Base-by-base conservation (phyloP, 169 alveolate genomes). In the Neospora caninum region DNA sequence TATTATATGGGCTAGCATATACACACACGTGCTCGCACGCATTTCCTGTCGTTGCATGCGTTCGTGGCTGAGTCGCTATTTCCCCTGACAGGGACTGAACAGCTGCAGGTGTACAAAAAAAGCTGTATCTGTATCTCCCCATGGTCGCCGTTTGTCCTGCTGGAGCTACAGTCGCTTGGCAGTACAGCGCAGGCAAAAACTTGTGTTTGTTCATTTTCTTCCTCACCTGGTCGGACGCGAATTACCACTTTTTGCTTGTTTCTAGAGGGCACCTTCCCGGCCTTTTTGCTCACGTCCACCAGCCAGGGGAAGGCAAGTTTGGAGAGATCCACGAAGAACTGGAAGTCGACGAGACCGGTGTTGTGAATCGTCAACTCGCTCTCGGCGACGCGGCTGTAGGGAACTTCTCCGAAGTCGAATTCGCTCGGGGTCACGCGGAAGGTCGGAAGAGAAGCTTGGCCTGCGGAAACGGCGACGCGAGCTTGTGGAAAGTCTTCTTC, bases 261-360 rank as follows among this genome's bases (percentile, higher is more conserved):
- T 0, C 98, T 98, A 58, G 98, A 98, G 27, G 96, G 95, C 69
- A 98, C 97, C 73, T 97, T 96, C 42, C 99, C 99, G 80, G 96
- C 94, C 91, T 95, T 70, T 31, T 99, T 99, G 88, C 96, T 94
- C 38, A 97, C 98, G 92, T 98, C 98, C 13, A 98, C 93, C 67
- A 96, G 93, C 54, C 98, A 98, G 54, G 98, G 98, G 92, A 98
- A 96, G 45, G 96, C 95, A 43, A 98, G 97, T 0, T 97, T 95
- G 64, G 96, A 94, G 41, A 98, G 94, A 94, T 97, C 97, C 78
- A 98, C 96, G 95, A 97, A 96, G 95, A 96, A 98, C 95, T 97
- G 98, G 92, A 98, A 98, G 34, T 99, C 98, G 41, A 98, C 99
- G 89, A 97, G 97, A 1, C 99, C 99, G 83, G 96, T 97, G 91